Evolutionary conservation across 306 rosid species (phyloP), one percentile per base, ranked within the genome.

Genomic region (Lathyrus aphaca): DNA sequence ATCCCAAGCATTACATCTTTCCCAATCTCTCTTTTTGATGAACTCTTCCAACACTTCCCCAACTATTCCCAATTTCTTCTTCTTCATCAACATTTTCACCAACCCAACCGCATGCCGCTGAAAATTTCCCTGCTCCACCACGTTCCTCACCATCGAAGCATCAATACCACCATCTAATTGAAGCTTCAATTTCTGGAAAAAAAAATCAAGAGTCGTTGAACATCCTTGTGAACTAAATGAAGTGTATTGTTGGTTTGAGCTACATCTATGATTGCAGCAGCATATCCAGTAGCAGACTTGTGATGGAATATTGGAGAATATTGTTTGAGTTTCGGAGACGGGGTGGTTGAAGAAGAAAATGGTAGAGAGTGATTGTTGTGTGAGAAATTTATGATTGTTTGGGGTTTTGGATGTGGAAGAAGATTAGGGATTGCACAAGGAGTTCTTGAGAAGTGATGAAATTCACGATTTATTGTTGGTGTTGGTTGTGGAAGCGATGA

Each of bases 261-360:
- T 6, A 79, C 74, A 39, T 83, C 91, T 29, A 92, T 12, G 42
- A 89, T 72, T 7, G 98, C 98, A 11, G 92, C 95, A 0, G 96
- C 96, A 55, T 89, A 92, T 1, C 96, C 96, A 46, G 90, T 79
- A 5, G 95, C 84, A 1, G 92, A 84, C 1, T 66, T 75, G 17
- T 38, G 64, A 77, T 92, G 80, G 59, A 74, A 63, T 25, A 45
- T 5, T 25, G 76, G 76, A 37, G 85, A 58, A 2, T 74, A 67
- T 13, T 63, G 43, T 56, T 30, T 63, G 71, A 6, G 35, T 23
- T 67, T 69, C 66, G 23, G 55, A 44, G 81, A 59, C 25, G 68
- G 40, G 49, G 77, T 42, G 16, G 13, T 17, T 32, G 83, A 64
- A 35, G 79, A 44, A 18, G 81, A 72, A 58, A 69, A 25, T n/a